Evolutionary conservation across 192 early-diverging fungal genomes (phyloP).

Genomic region (Borealophlyctis nickersoniae): DNA sequence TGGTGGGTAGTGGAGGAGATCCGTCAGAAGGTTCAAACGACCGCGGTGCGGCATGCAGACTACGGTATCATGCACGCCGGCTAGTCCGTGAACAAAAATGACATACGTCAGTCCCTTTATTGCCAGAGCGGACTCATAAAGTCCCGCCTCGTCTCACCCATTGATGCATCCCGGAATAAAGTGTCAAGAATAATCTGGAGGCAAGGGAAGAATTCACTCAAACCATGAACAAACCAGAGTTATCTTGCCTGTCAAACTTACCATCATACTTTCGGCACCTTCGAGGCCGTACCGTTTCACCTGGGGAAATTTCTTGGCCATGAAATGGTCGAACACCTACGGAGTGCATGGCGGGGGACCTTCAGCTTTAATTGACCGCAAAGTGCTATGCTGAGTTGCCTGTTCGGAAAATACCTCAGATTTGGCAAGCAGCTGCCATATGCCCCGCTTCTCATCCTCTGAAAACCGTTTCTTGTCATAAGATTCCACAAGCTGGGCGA

Average conservation of each 20-base stretch:
- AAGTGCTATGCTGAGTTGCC: too few relatives aligned
- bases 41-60: constrained; percentile 97
- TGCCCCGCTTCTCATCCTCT: constrained; percentile 66
- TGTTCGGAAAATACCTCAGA: constrained; percentile 55
- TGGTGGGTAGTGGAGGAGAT: constrained; percentile 78
- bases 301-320: constrained; percentile 94
- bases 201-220: not conserved
- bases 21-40: constrained; percentile 87
- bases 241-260: constrained; percentile 21
- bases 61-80: constrained; percentile 79
- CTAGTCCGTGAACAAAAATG: constrained; percentile 34
- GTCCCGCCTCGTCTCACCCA: constrained; percentile 48
- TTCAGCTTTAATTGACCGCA: too few relatives aligned
- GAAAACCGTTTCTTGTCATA: constrained; percentile 56
- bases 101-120: too few relatives aligned
- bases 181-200: constrained; percentile 67
- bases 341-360: too few relatives aligned
- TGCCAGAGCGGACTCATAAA: too few relatives aligned
- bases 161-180: constrained; percentile 71
- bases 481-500: constrained; percentile 79
- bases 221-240: not conserved
- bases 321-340: constrained; percentile 96
- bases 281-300: constrained; percentile 96
- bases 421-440: constrained; percentile 71
- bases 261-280: constrained; percentile 95